Base-by-base conservation (phyloP, 2,329 filamentous ascomycete species). In the Truncatella angustata region DNA sequence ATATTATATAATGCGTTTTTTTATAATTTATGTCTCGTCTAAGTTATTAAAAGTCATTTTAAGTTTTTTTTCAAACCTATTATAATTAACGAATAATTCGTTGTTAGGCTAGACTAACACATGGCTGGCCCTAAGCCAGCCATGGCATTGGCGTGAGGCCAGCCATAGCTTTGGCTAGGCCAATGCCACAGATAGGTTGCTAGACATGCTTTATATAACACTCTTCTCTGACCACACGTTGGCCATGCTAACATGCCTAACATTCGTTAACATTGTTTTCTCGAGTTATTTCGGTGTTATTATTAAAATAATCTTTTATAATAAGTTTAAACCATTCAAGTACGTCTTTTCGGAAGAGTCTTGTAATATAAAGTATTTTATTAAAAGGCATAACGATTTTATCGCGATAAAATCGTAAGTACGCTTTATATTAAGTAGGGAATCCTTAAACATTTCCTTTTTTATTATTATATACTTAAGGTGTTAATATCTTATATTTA, bases 231-330 rank as follows among this genome's bases (percentile, higher is more conserved):
- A n/a, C n/a, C n/a, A n/a, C n/a, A n/a, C n/a, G n/a, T n/a, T n/a
- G n/a, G n/a, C n/a, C n/a, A n/a, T n/a, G n/a, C n/a, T n/a, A n/a
- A n/a, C n/a, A n/a, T n/a, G n/a, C n/a, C n/a, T n/a, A n/a, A n/a
- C n/a, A n/a, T n/a, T n/a, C n/a, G n/a, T n/a, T n/a, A n/a, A n/a
- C n/a, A n/a, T n/a, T n/a, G 16, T 48, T 21, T 48, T 4, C 4
- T 26, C 43, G 24, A 30, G 30, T 26, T 48, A 32, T 9, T 11
- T 37, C 10, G 9, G 3, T 18, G 2, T 23, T 6, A 12, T 48
- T 24, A 28, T 48, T 26, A 16, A 48, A 26, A 20, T 48, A 48
- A 20, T 48, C 7, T 11, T 5, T 36, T 37, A 48, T 48, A 36
- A 28, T 48, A 0, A 5, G 20, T 28, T 48, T 18, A 18, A 48